Evolutionary conservation across 495 filamentous ascomycete genomes (phyloP).

Genomic region (Paragyromitra xinjiangensis): DNA sequence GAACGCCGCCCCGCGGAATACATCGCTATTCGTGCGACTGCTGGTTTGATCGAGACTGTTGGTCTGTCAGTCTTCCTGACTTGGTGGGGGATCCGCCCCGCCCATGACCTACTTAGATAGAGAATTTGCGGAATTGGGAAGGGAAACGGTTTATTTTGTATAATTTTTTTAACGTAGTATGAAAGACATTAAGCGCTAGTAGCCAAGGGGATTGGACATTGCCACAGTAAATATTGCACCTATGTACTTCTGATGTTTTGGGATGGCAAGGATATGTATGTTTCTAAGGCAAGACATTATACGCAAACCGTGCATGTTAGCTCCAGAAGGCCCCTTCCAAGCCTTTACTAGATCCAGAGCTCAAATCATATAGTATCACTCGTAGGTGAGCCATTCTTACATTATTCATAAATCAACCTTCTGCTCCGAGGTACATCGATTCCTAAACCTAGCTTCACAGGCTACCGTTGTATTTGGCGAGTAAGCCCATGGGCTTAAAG

Average conservation of each 20-base stretch:
- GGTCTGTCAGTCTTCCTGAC: constrained; percentile 90
- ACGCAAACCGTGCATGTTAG: no score
- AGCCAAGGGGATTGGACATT: not conserved
- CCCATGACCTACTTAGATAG: constrained; percentile 55
- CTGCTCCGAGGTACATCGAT: no score
- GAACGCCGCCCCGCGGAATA: constrained; percentile 92
- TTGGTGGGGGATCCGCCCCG: constrained; percentile 94
- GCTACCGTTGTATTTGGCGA: no score
- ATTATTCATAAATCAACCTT: not conserved
- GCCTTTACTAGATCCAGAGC: not conserved
- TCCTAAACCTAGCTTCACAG: no score
- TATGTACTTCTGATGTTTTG: not conserved
- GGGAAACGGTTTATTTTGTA: constrained; percentile 17
- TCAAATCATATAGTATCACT: not conserved
- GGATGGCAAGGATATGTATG: not conserved
- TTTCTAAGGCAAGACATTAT: not conserved
- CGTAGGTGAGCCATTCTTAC: not conserved
- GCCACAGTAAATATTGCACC: not conserved
- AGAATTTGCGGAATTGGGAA: constrained; percentile 62
- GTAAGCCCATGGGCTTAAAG: no score
- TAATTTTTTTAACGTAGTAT: constrained; percentile 27
- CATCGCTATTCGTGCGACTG: constrained; percentile 81
- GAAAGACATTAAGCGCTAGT: constrained; percentile 23
- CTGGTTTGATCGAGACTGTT: constrained; percentile 89
- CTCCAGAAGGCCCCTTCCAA: no score